Conservation (phyloP, 176 grass and related monocot species). For the Raddia distichophylla region DNA sequence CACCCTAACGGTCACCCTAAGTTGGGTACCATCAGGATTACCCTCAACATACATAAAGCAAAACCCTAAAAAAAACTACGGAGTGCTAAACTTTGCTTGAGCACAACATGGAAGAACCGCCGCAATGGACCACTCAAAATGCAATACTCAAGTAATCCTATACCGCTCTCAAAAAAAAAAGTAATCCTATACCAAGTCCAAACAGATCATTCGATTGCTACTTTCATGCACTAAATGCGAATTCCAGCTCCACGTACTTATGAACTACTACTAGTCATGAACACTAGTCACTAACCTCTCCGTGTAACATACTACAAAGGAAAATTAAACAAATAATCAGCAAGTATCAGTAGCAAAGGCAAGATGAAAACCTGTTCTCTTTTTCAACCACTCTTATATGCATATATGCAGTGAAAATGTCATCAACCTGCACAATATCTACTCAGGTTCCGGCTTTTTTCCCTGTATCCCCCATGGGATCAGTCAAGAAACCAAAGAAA, state of each 20-base stretch:
- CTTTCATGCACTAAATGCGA: slow-evolving; percentile 26
- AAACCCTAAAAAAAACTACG: too few species aligned
- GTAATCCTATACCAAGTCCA: slow-evolving; percentile 1
- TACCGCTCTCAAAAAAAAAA: too few species aligned
- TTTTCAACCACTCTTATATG: slow-evolving; percentile 40
- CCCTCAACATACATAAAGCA: too few species aligned
- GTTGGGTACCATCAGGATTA: too few species aligned
- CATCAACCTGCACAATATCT: slow-evolving; percentile 50
- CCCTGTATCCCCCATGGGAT: slow-evolving; percentile 38
- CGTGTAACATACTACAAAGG: not conserved
- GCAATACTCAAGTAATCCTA: not conserved
- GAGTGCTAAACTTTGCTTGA: too few species aligned
- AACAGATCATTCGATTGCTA: not conserved
- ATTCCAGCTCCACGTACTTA: not conserved
- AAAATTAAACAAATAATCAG: not conserved
- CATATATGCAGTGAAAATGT: slow-evolving; percentile 41
- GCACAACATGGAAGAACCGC: not conserved
- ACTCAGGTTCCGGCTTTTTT: slow-evolving; percentile 21
- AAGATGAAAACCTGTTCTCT: not conserved
- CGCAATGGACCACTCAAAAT: slow-evolving; percentile 13
- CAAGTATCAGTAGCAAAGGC: not conserved
- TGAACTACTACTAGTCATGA: not conserved
- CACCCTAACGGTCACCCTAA: too few species aligned
- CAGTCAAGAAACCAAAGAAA: slow-evolving; percentile 35
- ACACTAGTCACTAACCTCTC: not conserved